Evolutionary conservation across 768 basidiomycete genomes (phyloP), one percentile per base, ranked within the genome.

Genomic region (Collybia sordida): DNA sequence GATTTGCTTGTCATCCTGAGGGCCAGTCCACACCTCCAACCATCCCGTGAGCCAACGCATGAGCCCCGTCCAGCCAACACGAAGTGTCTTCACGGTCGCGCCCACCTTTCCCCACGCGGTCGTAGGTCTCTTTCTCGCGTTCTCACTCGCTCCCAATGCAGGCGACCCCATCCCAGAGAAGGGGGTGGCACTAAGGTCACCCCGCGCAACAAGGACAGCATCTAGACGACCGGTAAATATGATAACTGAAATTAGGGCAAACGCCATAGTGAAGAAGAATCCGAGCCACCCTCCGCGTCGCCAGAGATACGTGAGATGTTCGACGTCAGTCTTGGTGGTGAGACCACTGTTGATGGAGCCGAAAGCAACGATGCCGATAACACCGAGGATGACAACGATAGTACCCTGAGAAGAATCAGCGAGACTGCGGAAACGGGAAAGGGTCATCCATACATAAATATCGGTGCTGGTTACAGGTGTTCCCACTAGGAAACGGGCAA

Each of bases 351-450:
- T 90, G 50, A 92, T 86, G 42, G 85, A 87, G 22, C 91, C 90
- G 56, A 93, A 93, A 0, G 85, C 86, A 53, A 93, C 90, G 53
- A 93, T 92, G 50, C 92, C 92, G 36, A 93, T 77, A 46, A 94
- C 92, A 12, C 92, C 90, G 15, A 90, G 62, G 42, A 93, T 81
- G 50, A 94, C 90, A 42, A 90, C 75, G 34, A 91, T 72, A 4
- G 92, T 94, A 14, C 92, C 92, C 87, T 92, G 57, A 24, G 9
- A 35, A 4, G 40, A 46, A 25, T 52, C 44, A 38, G 17, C 18
- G n/a, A 27, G 6, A 34, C 27, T 34, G 37, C 15, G n/a, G 42
- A 36, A 27, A n/a, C 12, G 22, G 41, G 22, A 45, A 25, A 12
- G 44, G 27, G 14, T 19, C 48, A 37, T 9, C 40, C 84, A 53